Evolutionary conservation across 129 eudicot genomes (phyloP).

Genomic region (Flaveria linearis): DNA sequence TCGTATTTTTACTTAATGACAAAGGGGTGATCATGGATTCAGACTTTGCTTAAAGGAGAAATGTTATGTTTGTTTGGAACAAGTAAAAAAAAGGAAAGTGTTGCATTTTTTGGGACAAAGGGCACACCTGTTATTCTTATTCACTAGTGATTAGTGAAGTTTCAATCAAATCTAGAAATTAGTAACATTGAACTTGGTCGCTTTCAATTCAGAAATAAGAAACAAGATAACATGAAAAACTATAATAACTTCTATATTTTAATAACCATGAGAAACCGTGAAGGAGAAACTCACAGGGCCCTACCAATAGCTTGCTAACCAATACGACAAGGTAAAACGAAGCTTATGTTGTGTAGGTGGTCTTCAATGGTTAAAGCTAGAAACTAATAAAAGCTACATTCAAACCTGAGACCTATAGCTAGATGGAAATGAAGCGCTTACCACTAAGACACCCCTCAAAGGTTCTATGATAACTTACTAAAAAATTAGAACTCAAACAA

Average conservation of each 20-base stretch:
- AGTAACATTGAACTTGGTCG: conserved; percentile 8
- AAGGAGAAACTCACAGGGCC: not conserved
- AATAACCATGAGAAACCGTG: not conserved
- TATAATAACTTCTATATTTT: not conserved
- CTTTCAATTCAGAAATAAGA: not conserved
- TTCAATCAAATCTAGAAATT: not conserved
- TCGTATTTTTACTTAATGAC: not conserved
- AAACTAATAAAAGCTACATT: not conserved
- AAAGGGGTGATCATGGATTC: not conserved
- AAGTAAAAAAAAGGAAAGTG: not conserved
- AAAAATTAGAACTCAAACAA: not conserved
- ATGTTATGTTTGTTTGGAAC: not conserved
- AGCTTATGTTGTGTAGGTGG: not conserved
- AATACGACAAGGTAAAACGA: not conserved
- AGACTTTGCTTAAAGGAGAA: not conserved
- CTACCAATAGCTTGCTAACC: not conserved
- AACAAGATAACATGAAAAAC: not conserved
- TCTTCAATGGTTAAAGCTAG: not conserved
- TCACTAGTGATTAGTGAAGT: not conserved
- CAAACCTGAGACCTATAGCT: not conserved
- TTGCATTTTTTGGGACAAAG: conserved; percentile 7
- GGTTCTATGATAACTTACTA: conserved; percentile 12
- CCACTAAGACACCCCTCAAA: not conserved
- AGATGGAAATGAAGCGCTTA: not conserved
- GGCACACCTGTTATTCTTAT: not conserved